Base-by-base conservation (phyloP, 1,139 yeast genomes). In the Suhomyces chickasaworum region DNA sequence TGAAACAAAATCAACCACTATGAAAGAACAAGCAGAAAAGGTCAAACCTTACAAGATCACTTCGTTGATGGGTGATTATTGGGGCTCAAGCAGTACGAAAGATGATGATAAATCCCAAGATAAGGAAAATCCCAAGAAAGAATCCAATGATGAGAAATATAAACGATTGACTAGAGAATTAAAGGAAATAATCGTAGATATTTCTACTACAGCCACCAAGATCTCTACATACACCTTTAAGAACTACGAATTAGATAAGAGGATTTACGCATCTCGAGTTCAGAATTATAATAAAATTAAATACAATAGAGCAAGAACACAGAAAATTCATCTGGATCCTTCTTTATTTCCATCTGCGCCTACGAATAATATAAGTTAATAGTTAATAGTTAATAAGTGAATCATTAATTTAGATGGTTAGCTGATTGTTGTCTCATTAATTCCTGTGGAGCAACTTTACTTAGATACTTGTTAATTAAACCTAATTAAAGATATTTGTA, bases 281-380 rank as follows among this genome's bases (percentile, higher is more conserved):
- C 75, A 71, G 46, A 65, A 64, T 52, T 66, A 69, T 57, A 58
- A 66, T 37, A 71, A 73, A 49, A 73, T 72, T 15, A 73, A 67
- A 52, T 59, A 62, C 30, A 64, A 68, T 37, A 69, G 69, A 49
- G 71, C 68, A 53, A 61, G 75, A 32, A 65, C 66, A 25, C 73
- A 75, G 45, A 66, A 77, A 53, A 61, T 77, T 36, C 64, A 63
- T 15, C 49, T 38, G 45, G 68, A 69, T 40, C 76, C 77, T 20
- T 66, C 70, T 2, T 68, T 73, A 51, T 84, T 85, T 57, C 91
- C 91, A 0, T 54, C 68, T n/a, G 84, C 65, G 1, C 89, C 89
- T 4, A 68, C 59, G 10, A 50, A 45, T 9, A 46, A 47, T 33
- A 29, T 52, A 12, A 46, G 36, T 2, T 48, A n/a, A n/a, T n/a